phyloP scores from a whole-genome alignment of 2,329 filamentous ascomycete species.

The Ceratocystis diversiconidia region DNA sequence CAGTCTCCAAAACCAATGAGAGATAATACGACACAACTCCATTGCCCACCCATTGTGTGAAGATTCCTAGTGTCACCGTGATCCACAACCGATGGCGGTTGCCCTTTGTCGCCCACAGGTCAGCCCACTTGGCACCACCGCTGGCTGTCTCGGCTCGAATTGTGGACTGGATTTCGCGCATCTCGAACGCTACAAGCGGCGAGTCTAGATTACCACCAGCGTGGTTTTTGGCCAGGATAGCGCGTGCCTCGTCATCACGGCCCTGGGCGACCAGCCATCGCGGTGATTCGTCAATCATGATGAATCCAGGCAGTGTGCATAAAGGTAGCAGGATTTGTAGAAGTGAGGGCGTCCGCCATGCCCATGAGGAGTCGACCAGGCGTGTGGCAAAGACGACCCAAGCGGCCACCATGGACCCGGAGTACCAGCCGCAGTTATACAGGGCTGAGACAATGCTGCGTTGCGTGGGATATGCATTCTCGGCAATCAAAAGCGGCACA shows the following conservation, averaged over 20 bases:
- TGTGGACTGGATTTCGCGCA: slow-evolving; percentile 44
- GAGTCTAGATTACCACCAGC: slow-evolving; percentile 38
- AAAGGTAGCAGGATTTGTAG: slow-evolving; percentile 30
- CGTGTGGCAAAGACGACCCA: slow-evolving; percentile 32
- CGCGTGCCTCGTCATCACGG: slow-evolving; percentile 24
- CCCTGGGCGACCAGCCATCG: slow-evolving; percentile 26
- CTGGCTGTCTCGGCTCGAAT: slow-evolving; percentile 41
- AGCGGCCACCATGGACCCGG: slow-evolving; percentile 33
- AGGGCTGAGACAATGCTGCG: slow-evolving; percentile 47
- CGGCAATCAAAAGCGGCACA: slow-evolving; percentile 50
- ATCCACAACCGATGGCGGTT: slow-evolving; percentile 38
- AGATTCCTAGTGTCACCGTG: slow-evolving; percentile 36
- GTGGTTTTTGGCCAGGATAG: slow-evolving; percentile 30
- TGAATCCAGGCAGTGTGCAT: slow-evolving; percentile 25
- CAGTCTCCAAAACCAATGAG: slow-evolving; percentile 32
- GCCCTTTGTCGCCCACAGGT: slow-evolving; percentile 36
- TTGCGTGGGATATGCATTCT: slow-evolving; percentile 48
- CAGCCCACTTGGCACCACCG: slow-evolving; percentile 36
- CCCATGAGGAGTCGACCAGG: slow-evolving; percentile 23
- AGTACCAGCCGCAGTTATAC: slow-evolving; percentile 33
- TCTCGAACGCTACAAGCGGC: slow-evolving; percentile 42
- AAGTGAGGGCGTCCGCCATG: slow-evolving; percentile 30
- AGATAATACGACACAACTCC: slow-evolving; percentile 38
- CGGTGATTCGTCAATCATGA: slow-evolving; percentile 25
- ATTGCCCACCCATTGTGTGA: slow-evolving; percentile 41